Conservation (phyloP, 176 grass and related monocot genomes). For the Pontederia paniculata region DNA sequence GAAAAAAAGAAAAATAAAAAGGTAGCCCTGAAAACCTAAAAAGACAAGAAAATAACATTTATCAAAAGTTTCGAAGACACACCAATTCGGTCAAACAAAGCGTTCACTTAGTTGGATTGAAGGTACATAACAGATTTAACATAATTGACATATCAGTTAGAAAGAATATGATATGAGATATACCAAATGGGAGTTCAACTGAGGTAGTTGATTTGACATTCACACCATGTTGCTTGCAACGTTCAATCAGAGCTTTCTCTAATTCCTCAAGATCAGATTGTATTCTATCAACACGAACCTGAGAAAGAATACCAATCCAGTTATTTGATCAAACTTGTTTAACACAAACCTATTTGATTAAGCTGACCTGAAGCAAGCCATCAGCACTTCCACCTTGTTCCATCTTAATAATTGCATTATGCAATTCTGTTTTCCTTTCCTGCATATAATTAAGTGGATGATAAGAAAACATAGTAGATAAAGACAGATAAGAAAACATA, state of each 20-base stretch:
- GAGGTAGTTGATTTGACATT: conserved; percentile 68
- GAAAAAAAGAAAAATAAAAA: too few relatives aligned
- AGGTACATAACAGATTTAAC: background rate
- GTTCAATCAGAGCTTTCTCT: conserved; percentile 78
- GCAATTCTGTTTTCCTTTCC: conserved; percentile 93
- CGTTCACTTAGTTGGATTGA: background rate
- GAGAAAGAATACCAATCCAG: conserved; percentile 15
- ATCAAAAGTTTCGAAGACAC: too few relatives aligned
- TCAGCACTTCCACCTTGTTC: conserved; percentile 95
- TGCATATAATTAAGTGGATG: conserved; percentile 27
- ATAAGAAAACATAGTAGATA: conserved; percentile 7
- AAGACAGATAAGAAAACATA: conserved; percentile 7
- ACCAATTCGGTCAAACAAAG: too few relatives aligned
- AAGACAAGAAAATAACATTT: too few relatives aligned
- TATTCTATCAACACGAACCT: conserved; percentile 97
- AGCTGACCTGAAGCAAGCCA: conserved; percentile 91
- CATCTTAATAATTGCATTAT: conserved; percentile 93
- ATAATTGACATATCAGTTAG: background rate
- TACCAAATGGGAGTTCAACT: conserved; percentile 91
- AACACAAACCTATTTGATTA: conserved; percentile 16
- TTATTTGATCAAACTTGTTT: conserved; percentile 1
- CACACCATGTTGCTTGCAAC: conserved; percentile 82
- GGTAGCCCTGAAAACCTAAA: too few relatives aligned
- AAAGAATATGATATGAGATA: conserved; percentile 7
- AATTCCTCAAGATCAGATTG: conserved; percentile 93